Conservation (phyloP, 805 yeast genomes). For the Wickerhamomyces strasburgensis region DNA sequence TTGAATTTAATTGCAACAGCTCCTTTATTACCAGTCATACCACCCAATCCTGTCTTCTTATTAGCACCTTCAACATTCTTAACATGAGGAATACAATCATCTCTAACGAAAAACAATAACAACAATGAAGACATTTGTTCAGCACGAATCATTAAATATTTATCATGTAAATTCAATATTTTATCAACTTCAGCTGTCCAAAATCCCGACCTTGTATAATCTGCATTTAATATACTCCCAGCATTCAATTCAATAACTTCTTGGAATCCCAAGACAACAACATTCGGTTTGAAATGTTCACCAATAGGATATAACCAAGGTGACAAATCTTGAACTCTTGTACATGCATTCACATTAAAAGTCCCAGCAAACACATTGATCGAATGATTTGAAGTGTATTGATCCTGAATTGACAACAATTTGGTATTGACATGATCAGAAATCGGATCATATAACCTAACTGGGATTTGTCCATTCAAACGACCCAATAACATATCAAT, state of each 20-base stretch:
- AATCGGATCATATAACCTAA: slow-evolving; percentile 80
- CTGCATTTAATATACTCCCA: slow-evolving; percentile 82
- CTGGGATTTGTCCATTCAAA: slow-evolving; percentile 64
- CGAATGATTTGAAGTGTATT: slow-evolving; percentile 54
- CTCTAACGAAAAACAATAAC: slow-evolving; percentile 57
- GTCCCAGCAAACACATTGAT: slow-evolving; percentile 77
- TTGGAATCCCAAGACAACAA: slow-evolving; percentile 88
- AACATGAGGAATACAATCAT: slow-evolving; percentile 43
- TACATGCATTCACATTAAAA: slow-evolving; percentile 78
- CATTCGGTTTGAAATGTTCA: slow-evolving; percentile 56
- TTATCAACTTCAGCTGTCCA: slow-evolving; percentile 72
- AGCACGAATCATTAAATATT: slow-evolving; percentile 62
- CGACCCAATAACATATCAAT: slow-evolving; percentile 85
- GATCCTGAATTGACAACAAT: slow-evolving; percentile 35
- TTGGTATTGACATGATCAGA: slow-evolving; percentile 75
- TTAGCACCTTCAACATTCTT: slow-evolving; percentile 91
- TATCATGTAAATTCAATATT: slow-evolving; percentile 54
- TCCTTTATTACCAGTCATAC: slow-evolving; percentile 96
- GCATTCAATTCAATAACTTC: slow-evolving; percentile 93
- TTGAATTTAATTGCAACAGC: slow-evolving; percentile 90
- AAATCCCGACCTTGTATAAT: slow-evolving; percentile 64
- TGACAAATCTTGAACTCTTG: slow-evolving; percentile 50
- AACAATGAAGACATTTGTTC: slow-evolving; percentile 72
- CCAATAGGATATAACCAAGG: slow-evolving; percentile 82
- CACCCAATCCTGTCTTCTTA: slow-evolving; percentile 93